A percentile compares a stretch with the other conserved stretches of the same genome.
Conservation (phyloP, 2,329 filamentous ascomycete genomes). For the Ophiostoma ulmi region DNA sequence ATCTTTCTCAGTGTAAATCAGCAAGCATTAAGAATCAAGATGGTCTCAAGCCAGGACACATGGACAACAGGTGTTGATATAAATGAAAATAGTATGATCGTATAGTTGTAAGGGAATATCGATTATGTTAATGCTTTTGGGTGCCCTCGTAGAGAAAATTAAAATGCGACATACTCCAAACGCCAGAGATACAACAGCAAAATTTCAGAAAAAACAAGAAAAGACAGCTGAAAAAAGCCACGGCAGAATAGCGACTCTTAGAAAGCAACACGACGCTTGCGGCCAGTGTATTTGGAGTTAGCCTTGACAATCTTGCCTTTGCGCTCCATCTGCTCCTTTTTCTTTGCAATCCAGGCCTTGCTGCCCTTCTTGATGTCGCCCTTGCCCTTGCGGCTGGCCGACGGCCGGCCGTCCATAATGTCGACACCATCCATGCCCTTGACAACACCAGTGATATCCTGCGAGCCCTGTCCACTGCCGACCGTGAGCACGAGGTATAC, state of each 20-base stretch:
- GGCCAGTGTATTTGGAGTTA: conserved; percentile 87
- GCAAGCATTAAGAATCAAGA: neutral
- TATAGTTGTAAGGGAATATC: neutral
- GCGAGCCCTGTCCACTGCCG: conserved; percentile 55
- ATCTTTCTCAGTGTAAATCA: neutral
- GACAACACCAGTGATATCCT: conserved; percentile 88
- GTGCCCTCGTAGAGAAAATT: neutral
- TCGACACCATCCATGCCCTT: conserved; percentile 84
- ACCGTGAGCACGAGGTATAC: conserved; percentile 93
- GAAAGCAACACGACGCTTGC: conserved; percentile 81
- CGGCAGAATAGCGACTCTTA: neutral
- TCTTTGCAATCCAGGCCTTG: conserved; percentile 77
- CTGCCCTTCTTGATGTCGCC: conserved; percentile 69
- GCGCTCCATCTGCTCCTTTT: conserved; percentile 87
- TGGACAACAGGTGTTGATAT: no score
- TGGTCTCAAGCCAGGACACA: neutral
- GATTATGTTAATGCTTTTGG: neutral
- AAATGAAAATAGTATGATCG: no score
- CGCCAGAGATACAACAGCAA: conserved; percentile 8
- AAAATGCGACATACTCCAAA: conserved; percentile 12
- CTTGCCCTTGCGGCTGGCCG: conserved; percentile 43
- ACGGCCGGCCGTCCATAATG: conserved; percentile 64
- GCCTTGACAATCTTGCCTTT: conserved; percentile 94
- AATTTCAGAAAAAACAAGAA: no score
- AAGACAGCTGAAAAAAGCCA: neutral